Evolutionary conservation across 176 grass and related monocot genomes (phyloP).

Genomic region (Eleusine indica): DNA sequence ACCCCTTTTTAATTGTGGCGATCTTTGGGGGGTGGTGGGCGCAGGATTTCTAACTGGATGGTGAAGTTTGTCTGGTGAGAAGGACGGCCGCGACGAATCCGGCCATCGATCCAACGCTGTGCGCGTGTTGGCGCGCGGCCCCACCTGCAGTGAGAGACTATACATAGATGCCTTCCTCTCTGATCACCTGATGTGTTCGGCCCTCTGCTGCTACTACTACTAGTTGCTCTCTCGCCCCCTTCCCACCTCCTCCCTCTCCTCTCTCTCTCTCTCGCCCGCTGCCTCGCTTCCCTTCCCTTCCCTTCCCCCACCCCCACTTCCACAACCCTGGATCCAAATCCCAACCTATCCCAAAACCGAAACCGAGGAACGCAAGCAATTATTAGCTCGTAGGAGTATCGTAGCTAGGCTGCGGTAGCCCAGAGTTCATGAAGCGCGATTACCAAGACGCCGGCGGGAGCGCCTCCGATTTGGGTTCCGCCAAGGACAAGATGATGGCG

Average conservation of each 20-base stretch:
- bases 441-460: slow-evolving; percentile 63
- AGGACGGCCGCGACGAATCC: slow-evolving; percentile 43
- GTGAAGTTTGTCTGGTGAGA: slow-evolving; percentile 50
- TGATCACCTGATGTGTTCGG: slow-evolving; percentile 39
- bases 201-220: slow-evolving; percentile 2
- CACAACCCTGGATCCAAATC: slow-evolving; percentile 55
- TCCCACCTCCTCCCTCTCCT: not conserved
- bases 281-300: not conserved
- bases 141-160: slow-evolving; percentile 30
- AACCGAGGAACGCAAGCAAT: slow-evolving; percentile 46
- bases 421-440: slow-evolving; percentile 72
- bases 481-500: slow-evolving; percentile 52
- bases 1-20: slow-evolving; percentile 34
- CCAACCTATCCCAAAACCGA: slow-evolving; percentile 45
- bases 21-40: slow-evolving; percentile 51
- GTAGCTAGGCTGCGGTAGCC: slow-evolving; percentile 12
- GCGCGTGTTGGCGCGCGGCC: slow-evolving; percentile 22
- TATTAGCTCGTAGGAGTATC: not conserved
- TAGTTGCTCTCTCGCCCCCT: not conserved
- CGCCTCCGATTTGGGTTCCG: slow-evolving; percentile 20
- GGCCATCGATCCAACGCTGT: slow-evolving; percentile 48
- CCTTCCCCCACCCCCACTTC: not conserved
- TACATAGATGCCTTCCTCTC: slow-evolving; percentile 51
- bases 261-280: not conserved
- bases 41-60: slow-evolving; percentile 56